Evolutionary conservation across 768 basidiomycete genomes (phyloP).

Genomic region (Erythrobasidium yunnanense): DNA sequence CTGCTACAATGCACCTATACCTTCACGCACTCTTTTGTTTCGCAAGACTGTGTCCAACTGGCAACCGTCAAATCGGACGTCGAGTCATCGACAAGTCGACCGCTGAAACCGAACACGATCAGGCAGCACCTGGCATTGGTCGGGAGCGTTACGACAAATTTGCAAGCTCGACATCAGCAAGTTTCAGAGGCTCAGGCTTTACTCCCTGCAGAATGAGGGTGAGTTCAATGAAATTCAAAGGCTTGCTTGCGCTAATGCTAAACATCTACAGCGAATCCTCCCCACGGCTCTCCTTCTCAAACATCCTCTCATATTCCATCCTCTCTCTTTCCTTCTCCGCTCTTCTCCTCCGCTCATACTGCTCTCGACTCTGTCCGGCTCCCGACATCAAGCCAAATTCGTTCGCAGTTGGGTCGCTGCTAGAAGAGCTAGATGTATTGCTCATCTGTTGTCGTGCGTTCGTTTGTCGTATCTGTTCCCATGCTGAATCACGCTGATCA

Average conservation of each 20-base stretch:
- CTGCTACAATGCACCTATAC: too few species aligned
- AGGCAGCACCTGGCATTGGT: too few species aligned
- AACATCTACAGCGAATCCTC: constrained; percentile 3
- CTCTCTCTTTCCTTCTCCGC: constrained; percentile 6
- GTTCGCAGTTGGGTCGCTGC: not conserved
- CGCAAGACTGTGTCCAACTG: too few species aligned
- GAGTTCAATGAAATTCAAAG: too few species aligned
- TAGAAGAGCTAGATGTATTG: not conserved
- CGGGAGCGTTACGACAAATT: too few species aligned
- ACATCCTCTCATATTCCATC: constrained; percentile 22
- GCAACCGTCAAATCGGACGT: too few species aligned
- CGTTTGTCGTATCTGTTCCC: constrained; percentile 14
- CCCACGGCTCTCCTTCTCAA: constrained; percentile 14
- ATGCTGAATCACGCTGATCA: constrained; percentile 16
- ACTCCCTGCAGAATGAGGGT: too few species aligned
- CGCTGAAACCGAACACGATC: too few species aligned
- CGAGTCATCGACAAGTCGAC: too few species aligned
- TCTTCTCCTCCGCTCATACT: constrained; percentile 10
- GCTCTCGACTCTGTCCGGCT: not conserved
- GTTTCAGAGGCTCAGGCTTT: too few species aligned
- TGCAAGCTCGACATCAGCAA: too few species aligned
- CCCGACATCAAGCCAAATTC: not conserved
- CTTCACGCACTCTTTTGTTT: too few species aligned
- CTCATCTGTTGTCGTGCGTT: not conserved
- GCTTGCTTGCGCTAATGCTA: not conserved